Evolutionary conservation across 2,329 filamentous ascomycete genomes (phyloP).

Genomic region (Apiospora kogelbergensis): DNA sequence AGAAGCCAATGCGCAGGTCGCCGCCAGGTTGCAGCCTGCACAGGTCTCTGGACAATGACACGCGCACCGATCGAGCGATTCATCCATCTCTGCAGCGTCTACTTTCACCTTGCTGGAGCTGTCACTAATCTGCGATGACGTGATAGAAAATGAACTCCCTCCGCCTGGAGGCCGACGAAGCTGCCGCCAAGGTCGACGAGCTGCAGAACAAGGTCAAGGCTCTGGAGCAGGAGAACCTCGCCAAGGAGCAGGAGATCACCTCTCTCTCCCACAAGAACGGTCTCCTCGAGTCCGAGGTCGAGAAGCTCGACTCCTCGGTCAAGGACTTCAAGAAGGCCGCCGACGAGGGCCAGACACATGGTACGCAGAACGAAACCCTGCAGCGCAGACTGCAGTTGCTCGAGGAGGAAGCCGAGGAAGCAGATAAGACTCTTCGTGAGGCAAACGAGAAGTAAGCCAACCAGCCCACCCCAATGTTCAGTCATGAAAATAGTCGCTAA

Average conservation of each 20-base stretch:
- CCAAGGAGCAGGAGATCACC: constrained; percentile 97
- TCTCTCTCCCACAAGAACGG: constrained; percentile 95
- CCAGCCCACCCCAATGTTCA: constrained; percentile 5
- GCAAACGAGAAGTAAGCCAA: constrained; percentile 92
- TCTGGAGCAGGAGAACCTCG: constrained; percentile 90
- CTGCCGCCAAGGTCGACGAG: constrained; percentile 79
- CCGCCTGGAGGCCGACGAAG: constrained; percentile 90
- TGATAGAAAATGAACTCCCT: constrained; percentile 89
- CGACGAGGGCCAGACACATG: constrained; percentile 77
- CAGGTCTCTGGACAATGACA: background rate
- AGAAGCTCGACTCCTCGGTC: constrained; percentile 83
- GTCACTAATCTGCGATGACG: constrained; percentile 11
- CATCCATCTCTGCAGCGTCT: background rate
- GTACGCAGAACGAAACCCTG: constrained; percentile 87
- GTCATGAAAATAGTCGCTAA: constrained; percentile 10
- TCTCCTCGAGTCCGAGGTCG: constrained; percentile 84
- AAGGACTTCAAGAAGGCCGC: constrained; percentile 86
- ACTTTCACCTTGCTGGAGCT: background rate
- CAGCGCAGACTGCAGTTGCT: constrained; percentile 91
- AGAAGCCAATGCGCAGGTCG: constrained; percentile 16
- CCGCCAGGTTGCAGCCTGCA: background rate
- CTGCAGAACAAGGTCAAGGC: constrained; percentile 82
- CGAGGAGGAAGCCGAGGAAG: constrained; percentile 96
- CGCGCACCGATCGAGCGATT: background rate
- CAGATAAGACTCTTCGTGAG: constrained; percentile 94